A percentile compares a stretch with the other conserved stretches of the same genome.
phyloP scores from a whole-genome alignment of 805 yeast species.

The Ogataea minuta region DNA sequence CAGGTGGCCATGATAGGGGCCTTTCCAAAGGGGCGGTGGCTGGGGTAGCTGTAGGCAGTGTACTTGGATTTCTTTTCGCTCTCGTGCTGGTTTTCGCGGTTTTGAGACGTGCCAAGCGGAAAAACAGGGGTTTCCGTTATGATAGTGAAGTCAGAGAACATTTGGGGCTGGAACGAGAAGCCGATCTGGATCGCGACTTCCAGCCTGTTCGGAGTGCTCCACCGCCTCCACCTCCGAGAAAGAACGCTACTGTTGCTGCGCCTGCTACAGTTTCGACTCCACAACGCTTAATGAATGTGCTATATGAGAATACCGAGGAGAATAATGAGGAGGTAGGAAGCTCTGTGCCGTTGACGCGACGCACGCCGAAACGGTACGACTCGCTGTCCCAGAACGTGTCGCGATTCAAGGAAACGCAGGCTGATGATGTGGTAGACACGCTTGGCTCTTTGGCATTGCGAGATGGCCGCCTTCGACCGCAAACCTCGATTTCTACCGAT shows the following conservation, averaged over 20 bases:
- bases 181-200: neutral
- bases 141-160: slow-evolving; percentile 2
- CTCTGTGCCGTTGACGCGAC: neutral
- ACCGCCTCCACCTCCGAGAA: slow-evolving; percentile 22
- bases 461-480: slow-evolving; percentile 17
- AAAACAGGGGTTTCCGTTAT: neutral
- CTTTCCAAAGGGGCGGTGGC: slow-evolving; percentile 28
- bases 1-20: slow-evolving; percentile 7
- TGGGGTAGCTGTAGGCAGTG: slow-evolving; percentile 30
- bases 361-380: slow-evolving; percentile 24
- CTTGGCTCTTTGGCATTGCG: slow-evolving; percentile 18
- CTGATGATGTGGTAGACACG: slow-evolving; percentile 21
- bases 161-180: neutral
- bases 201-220: slow-evolving; percentile 1
- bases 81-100: slow-evolving; percentile 14
- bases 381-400: slow-evolving; percentile 20
- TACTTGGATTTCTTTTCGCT: slow-evolving; percentile 21
- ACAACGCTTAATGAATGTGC: slow-evolving; percentile 30
- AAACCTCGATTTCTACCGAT: neutral
- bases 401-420: slow-evolving; percentile 16
- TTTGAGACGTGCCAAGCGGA: slow-evolving; percentile 11
- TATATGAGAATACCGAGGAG: slow-evolving; percentile 31
- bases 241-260: slow-evolving; percentile 1
- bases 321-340: slow-evolving; percentile 2
- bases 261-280: slow-evolving; percentile 16